Percentiles rank a stretch among this genome's conserved stretches.
Evolutionary conservation across 2,329 filamentous ascomycete species (phyloP).

Genomic region (Stemphylium lycopersici): DNA sequence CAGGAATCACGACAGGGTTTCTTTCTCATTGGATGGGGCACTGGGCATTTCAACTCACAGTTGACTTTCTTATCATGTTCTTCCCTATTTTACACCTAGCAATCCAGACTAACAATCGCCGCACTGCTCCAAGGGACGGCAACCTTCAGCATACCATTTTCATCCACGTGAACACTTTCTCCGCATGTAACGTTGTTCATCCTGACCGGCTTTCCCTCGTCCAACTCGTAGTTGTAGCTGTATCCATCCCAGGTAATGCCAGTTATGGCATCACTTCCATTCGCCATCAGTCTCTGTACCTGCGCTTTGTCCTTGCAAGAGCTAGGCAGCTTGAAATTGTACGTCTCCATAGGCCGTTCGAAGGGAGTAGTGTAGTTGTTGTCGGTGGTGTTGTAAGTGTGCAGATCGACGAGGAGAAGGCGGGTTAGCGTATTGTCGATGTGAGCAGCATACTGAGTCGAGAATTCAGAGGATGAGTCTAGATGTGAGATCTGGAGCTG

Average conservation of each 20-base stretch:
- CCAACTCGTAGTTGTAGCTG: slow-evolving; percentile 67
- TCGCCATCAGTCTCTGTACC: slow-evolving; percentile 61
- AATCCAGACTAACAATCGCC: slow-evolving; percentile 1
- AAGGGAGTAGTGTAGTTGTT: slow-evolving; percentile 19
- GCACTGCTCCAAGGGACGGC: slow-evolving; percentile 8
- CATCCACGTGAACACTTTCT: slow-evolving; percentile 49
- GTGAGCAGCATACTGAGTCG: slow-evolving; percentile 58
- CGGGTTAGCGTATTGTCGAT: slow-evolving; percentile 54
- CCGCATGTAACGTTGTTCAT: slow-evolving; percentile 62
- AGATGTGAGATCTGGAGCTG: not conserved
- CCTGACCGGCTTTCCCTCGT: slow-evolving; percentile 60
- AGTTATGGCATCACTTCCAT: slow-evolving; percentile 67
- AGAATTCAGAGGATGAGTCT: not conserved
- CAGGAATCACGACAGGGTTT: no score
- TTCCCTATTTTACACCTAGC: not conserved
- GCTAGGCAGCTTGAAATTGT: slow-evolving; percentile 49
- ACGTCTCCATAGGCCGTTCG: slow-evolving; percentile 46
- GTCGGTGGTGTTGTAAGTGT: slow-evolving; percentile 49
- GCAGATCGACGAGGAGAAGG: slow-evolving; percentile 63
- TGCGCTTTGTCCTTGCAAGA: slow-evolving; percentile 29
- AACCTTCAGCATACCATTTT: slow-evolving; percentile 1
- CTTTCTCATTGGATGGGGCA: no score
- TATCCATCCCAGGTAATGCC: slow-evolving; percentile 67
- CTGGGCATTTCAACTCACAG: no score
- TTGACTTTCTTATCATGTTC: no score